Base-by-base conservation (phyloP, 2,329 filamentous ascomycete genomes). In the Neofusicoccum parvum region DNA sequence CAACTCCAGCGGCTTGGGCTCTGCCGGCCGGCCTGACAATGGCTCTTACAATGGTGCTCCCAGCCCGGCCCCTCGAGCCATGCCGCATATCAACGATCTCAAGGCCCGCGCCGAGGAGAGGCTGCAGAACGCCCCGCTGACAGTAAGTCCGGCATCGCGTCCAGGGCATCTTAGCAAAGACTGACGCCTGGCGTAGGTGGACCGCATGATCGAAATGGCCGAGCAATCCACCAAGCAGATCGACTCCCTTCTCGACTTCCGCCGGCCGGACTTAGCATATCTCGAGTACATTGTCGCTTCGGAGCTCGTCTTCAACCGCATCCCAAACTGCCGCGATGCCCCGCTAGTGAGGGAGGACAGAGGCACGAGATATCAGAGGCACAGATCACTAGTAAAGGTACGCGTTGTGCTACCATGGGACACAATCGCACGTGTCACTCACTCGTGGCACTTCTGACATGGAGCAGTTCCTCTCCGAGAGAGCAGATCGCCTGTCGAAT, bases 261-360 rank as follows among this genome's bases (percentile, higher is more conserved):
- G 86, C 32, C 83, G 88, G 41, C 87, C 88, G 4, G 92, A 95
- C 73, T 78, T 88, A 43, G 94, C 94, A 3, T 90, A 96, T 64
- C 87, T 90, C 69, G 91, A 96, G 67, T 98, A 94, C 73, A 85
- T 98, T 66, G 87, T 90, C 68, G 92, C 94, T 11, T 93, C 86
- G 67, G 88, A 93, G 65, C 90, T 97, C 64, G 86, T 91, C 14
- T 84, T 93, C 59, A 88, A 94, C 65, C 81, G 89, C 48, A 89
- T 98, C 32, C 91, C 92, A 2, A 84, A 83, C 41, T 92, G 96
- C 75, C 87, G 86, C 65, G 91, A 94, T 68, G 96, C 88, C 75
- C 85, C 87, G 34, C 82, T 85, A 60, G 80, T 93, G 66, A 86
- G 87, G 70, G 79, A 78, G 43, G 86, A 88, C 68, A 80, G 80